A percentile compares a stretch with the other conserved stretches of the same genome.
phyloP scores from a whole-genome alignment of 2,329 filamentous ascomycete genomes.

The Claviceps arundinis region DNA sequence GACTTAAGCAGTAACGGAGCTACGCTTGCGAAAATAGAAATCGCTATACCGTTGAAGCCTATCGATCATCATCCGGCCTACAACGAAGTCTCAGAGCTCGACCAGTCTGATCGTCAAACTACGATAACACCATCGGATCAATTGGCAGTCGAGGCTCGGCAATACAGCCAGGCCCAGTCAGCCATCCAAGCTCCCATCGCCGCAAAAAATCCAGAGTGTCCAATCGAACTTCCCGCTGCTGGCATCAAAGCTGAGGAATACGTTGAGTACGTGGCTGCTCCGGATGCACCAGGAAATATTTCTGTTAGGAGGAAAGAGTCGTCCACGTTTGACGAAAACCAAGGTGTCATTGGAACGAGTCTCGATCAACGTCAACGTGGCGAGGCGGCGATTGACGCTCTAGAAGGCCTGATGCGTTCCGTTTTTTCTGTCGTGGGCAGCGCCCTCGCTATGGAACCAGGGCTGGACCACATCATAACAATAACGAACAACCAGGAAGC shows the following conservation, averaged over 20 bases:
- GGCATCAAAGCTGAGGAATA: slow-evolving; percentile 41
- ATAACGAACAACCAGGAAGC: slow-evolving; percentile 46
- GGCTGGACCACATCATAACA: slow-evolving; percentile 40
- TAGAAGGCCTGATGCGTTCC: slow-evolving; percentile 56
- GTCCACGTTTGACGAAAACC: slow-evolving; percentile 35
- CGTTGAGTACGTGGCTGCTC: slow-evolving; percentile 30
- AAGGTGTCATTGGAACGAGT: slow-evolving; percentile 45
- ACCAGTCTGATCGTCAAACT: slow-evolving; percentile 7
- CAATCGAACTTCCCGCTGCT: slow-evolving; percentile 32
- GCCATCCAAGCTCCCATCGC: not conserved
- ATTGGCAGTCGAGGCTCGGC: slow-evolving; percentile 5
- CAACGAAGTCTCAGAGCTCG: slow-evolving; percentile 16
- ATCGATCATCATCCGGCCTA: slow-evolving; percentile 26
- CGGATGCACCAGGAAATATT: slow-evolving; percentile 33
- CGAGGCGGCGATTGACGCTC: slow-evolving; percentile 55
- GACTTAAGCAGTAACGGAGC: not conserved
- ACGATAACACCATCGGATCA: slow-evolving; percentile 8
- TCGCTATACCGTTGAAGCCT: slow-evolving; percentile 32
- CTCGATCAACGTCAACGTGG: slow-evolving; percentile 73
- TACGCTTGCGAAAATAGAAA: slow-evolving; percentile 27
- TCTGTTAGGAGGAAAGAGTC: slow-evolving; percentile 42
- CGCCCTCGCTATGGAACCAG: slow-evolving; percentile 40
- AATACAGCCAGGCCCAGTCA: slow-evolving; percentile 5
- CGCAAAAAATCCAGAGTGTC: slow-evolving; percentile 20
- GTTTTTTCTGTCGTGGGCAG: slow-evolving; percentile 69